Evolutionary conservation across 345 rosid genomes (phyloP).

Genomic region (Limnanthes douglasii): DNA sequence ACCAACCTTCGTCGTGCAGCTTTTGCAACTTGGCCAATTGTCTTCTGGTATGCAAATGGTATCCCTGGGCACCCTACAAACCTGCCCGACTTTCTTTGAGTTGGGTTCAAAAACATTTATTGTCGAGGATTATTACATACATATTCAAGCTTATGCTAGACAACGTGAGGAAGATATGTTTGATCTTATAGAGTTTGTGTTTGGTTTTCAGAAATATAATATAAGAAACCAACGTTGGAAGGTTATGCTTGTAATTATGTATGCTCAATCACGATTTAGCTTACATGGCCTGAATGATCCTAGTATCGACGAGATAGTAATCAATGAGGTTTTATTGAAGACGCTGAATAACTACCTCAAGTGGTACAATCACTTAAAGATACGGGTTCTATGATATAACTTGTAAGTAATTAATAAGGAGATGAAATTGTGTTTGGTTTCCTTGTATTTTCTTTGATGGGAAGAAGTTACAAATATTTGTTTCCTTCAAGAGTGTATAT

Average conservation of each 20-base stretch:
- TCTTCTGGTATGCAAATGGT: too few species aligned
- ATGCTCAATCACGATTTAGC: constrained; percentile 71
- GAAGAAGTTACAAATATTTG: constrained; percentile 99
- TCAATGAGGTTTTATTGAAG: constrained; percentile 84
- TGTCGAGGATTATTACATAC: too few species aligned
- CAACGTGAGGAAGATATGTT: constrained; percentile 81
- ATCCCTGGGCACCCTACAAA: too few species aligned
- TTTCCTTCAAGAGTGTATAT: constrained; percentile 94
- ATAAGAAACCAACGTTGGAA: constrained; percentile 89
- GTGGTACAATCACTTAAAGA: constrained; percentile 90
- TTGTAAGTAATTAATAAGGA: constrained; percentile 77
- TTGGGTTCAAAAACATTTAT: too few species aligned
- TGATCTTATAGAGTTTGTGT: constrained; percentile 78
- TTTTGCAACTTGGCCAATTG: too few species aligned
- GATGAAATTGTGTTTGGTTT: constrained; percentile 81
- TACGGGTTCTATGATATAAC: constrained; percentile 67
- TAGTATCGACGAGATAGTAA: constrained; percentile 85
- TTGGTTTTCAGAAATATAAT: constrained; percentile 96
- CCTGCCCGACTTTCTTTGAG: too few species aligned
- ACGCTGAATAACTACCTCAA: constrained; percentile 85
- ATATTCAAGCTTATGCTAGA: too few species aligned
- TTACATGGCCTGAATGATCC: constrained; percentile 55
- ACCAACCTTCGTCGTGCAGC: too few species aligned
- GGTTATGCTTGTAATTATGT: constrained; percentile 69
- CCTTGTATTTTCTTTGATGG: constrained; percentile 90